These are phyloP conservation scores for Leccinum subgranulosum DNA, from an alignment of 768 basidiomycete genomes.

Conservation along the genomic window DNA sequence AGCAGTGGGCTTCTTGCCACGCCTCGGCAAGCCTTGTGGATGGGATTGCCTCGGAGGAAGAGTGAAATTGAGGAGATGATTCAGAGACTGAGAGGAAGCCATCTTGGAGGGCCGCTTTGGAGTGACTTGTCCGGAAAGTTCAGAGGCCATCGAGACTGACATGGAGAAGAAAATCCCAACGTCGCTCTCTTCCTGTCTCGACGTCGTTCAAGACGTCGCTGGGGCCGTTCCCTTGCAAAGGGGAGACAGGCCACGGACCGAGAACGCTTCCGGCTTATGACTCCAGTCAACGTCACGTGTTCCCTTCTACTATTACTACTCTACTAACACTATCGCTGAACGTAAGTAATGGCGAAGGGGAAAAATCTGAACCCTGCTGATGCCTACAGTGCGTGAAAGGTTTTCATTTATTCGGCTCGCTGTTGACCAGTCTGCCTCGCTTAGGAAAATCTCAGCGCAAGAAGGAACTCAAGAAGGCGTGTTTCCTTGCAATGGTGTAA, in stretches of 20 bases:
- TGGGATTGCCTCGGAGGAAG: conserved; percentile 82
- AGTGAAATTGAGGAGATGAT: conserved; percentile 92
- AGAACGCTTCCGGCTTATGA: conserved; percentile 9
- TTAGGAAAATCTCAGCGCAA: conserved; percentile 89
- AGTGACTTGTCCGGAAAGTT: conserved; percentile 31
- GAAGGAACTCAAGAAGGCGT: conserved; percentile 91
- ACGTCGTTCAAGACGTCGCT: conserved; percentile 14
- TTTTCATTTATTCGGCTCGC: background rate
- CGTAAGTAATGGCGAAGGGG: conserved; percentile 66
- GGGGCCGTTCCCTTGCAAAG: conserved; percentile 49
- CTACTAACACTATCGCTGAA: background rate
- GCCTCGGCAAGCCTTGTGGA: conserved; percentile 59
- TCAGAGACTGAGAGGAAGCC: conserved; percentile 60
- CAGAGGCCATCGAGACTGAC: conserved; percentile 28
- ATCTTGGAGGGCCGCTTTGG: conserved; percentile 67
- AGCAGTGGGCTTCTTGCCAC: conserved; percentile 67
- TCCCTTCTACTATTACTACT: background rate
- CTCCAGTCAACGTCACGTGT: conserved; percentile 30
- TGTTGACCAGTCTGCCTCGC: background rate
- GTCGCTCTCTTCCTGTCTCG: conserved; percentile 10
- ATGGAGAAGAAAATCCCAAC: conserved; percentile 18
- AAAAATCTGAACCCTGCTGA: conserved; percentile 94
- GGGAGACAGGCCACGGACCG: conserved; percentile 35
- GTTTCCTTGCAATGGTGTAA: conserved; percentile 15
- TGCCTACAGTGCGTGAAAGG: conserved; percentile 58